phyloP scores from a whole-genome alignment of 768 basidiomycete species.

The Ramaria sp. region DNA sequence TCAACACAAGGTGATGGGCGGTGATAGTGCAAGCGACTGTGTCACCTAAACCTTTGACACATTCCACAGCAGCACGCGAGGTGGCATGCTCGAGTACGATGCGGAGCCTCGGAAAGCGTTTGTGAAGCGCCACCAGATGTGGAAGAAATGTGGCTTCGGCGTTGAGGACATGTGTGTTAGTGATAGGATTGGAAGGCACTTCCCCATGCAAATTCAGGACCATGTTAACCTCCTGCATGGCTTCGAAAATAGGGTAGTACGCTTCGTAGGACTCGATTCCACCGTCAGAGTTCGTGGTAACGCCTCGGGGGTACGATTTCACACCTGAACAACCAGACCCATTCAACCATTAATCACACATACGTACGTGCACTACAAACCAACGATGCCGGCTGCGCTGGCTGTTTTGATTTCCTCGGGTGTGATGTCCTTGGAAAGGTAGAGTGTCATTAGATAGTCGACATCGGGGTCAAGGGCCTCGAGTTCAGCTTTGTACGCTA shows the following conservation, averaged over 20 bases:
- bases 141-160: conserved; percentile 86
- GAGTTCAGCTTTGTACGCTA: conserved; percentile 70
- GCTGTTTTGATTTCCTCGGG: conserved; percentile 88
- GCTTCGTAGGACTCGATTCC: conserved; percentile 93
- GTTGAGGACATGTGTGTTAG: conserved; percentile 84
- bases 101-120: conserved; percentile 75
- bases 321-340: conserved; percentile 38
- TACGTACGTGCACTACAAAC: conserved; percentile 13
- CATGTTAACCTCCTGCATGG: conserved; percentile 89
- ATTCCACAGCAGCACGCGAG: conserved; percentile 80
- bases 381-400: conserved; percentile 70
- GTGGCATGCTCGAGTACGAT: conserved; percentile 98
- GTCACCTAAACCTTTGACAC: conserved; percentile 63
- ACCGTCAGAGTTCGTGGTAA: conserved; percentile 93
- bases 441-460: conserved; percentile 92
- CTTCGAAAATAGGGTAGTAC: conserved; percentile 88
- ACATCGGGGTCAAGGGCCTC: conserved; percentile 64
- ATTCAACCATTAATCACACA: background rate
- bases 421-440: conserved; percentile 85
- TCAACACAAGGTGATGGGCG: conserved; percentile 88
- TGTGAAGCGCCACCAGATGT: conserved; percentile 74
- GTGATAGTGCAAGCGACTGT: conserved; percentile 97
- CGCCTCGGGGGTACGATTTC: conserved; percentile 94
- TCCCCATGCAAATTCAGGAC: conserved; percentile 97
- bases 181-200: conserved; percentile 72